phyloP scores from a whole-genome alignment of 176 grass and related monocot genomes.

The Juncus inflexus region DNA sequence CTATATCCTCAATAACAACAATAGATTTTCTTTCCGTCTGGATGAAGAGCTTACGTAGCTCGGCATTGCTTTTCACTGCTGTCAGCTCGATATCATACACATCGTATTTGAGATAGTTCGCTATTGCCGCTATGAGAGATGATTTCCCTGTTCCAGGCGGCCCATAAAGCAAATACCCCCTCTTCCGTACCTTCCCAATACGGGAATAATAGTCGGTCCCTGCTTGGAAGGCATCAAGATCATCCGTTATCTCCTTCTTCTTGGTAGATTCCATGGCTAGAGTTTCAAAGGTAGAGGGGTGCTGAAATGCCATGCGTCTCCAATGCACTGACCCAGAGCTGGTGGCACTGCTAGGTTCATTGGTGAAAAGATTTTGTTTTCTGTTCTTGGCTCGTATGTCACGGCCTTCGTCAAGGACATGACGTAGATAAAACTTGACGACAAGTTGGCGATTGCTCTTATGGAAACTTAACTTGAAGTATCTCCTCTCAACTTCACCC shows the following conservation, averaged over 20 bases:
- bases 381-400: too few species aligned
- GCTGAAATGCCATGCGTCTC: slow-evolving; percentile 58
- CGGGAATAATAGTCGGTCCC: slow-evolving; percentile 62
- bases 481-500: too few species aligned
- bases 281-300: slow-evolving; percentile 76
- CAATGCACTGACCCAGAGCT: slow-evolving; percentile 24
- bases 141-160: slow-evolving; percentile 69
- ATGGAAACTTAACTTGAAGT: too few species aligned
- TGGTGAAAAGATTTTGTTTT: too few species aligned
- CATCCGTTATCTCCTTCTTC: slow-evolving; percentile 43
- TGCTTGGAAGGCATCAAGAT: slow-evolving; percentile 51
- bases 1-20: slow-evolving; percentile 87
- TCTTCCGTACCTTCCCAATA: slow-evolving; percentile 61
- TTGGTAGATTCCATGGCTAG: slow-evolving; percentile 57
- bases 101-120: slow-evolving; percentile 76
- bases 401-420: too few species aligned
- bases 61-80: slow-evolving; percentile 54
- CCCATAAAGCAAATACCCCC: slow-evolving; percentile 66
- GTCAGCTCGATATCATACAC: slow-evolving; percentile 85
- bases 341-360: too few species aligned
- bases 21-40: slow-evolving; percentile 65
- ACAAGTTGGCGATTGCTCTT: too few species aligned
- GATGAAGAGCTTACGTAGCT: slow-evolving; percentile 62
- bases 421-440: too few species aligned
- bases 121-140: slow-evolving; percentile 78